Evolutionary conservation across 495 filamentous ascomycete genomes (phyloP).

Genomic region (Aspergillus campestris): DNA sequence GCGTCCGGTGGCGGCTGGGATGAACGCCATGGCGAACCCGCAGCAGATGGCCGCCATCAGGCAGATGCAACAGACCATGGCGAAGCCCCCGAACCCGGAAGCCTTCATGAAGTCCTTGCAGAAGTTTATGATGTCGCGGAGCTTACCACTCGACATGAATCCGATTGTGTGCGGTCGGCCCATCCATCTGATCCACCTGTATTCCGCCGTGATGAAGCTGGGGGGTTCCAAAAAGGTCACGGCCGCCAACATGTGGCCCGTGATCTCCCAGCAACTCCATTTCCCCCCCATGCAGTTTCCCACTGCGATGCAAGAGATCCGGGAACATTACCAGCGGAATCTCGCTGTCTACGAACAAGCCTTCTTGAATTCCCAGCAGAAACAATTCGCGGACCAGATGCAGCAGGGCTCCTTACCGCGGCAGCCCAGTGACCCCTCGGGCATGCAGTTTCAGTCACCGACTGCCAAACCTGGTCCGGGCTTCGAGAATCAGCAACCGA

Average conservation of each 20-base stretch:
- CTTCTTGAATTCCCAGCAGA: conserved; percentile 53
- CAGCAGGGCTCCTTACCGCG: conserved; percentile 42
- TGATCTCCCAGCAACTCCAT: conserved; percentile 57
- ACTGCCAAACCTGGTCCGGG: conserved; percentile 22
- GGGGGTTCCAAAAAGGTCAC: conserved; percentile 72
- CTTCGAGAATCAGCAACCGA: conserved; percentile 28
- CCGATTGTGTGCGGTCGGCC: conserved; percentile 62
- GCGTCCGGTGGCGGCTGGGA: conserved; percentile 28
- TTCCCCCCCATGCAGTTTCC: conserved; percentile 59
- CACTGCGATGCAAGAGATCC: conserved; percentile 58
- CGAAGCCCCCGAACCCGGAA: conserved; percentile 49
- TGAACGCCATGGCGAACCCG: conserved; percentile 39
- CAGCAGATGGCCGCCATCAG: conserved; percentile 41
- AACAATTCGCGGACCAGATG: conserved; percentile 42
- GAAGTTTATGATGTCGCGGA: conserved; percentile 61
- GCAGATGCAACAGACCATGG: conserved; percentile 57
- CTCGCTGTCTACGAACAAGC: conserved; percentile 65
- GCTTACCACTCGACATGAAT: conserved; percentile 58
- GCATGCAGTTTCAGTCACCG: conserved; percentile 34
- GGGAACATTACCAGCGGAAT: conserved; percentile 64
- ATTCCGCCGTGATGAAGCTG: conserved; percentile 62
- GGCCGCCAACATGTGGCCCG: conserved; percentile 58
- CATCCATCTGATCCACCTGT: conserved; percentile 66
- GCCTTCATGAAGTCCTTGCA: conserved; percentile 68
- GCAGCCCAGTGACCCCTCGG: conserved; percentile 28